Evolutionary conservation across 805 yeast genomes (phyloP).

Genomic region (Metschnikowia kunwiensis): DNA sequence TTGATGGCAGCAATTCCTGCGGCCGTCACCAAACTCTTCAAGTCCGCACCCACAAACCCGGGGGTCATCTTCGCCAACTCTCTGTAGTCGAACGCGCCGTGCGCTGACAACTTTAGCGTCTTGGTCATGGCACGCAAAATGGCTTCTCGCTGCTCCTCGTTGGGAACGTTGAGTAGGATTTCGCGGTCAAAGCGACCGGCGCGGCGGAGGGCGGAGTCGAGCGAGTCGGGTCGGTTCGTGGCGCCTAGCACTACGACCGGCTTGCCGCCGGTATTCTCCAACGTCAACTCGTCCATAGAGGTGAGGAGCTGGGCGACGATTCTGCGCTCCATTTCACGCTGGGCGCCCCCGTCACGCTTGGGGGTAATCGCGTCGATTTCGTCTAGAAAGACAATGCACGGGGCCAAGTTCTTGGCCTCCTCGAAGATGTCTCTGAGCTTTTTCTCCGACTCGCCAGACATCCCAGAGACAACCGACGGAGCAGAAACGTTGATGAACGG

Average conservation of each 20-base stretch:
- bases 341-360: conserved; percentile 91
- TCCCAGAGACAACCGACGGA: conserved; percentile 94
- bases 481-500: conserved; percentile 91
- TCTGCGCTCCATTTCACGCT: conserved; percentile 95
- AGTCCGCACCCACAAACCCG: conserved; percentile 97
- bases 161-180: conserved; percentile 92
- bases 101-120: conserved; percentile 57
- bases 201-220: conserved; percentile 91
- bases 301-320: conserved; percentile 95
- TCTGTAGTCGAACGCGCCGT: conserved; percentile 56
- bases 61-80: conserved; percentile 89
- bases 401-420: conserved; percentile 87
- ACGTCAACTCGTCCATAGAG: conserved; percentile 86
- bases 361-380: conserved; percentile 99
- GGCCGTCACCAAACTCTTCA: conserved; percentile 88
- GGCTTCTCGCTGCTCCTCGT: conserved; percentile 72
- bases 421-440: conserved; percentile 89
- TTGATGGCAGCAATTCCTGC: conserved; percentile 95
- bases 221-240: conserved; percentile 92
- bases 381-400: conserved; percentile 89
- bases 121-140: conserved; percentile 74
- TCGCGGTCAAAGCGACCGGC: conserved; percentile 97
- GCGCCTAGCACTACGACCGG: conserved; percentile 96
- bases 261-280: conserved; percentile 85
- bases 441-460: conserved; percentile 99